Conservation (phyloP, 345 rosid genomes). For the Leavenworthia alabamica region DNA sequence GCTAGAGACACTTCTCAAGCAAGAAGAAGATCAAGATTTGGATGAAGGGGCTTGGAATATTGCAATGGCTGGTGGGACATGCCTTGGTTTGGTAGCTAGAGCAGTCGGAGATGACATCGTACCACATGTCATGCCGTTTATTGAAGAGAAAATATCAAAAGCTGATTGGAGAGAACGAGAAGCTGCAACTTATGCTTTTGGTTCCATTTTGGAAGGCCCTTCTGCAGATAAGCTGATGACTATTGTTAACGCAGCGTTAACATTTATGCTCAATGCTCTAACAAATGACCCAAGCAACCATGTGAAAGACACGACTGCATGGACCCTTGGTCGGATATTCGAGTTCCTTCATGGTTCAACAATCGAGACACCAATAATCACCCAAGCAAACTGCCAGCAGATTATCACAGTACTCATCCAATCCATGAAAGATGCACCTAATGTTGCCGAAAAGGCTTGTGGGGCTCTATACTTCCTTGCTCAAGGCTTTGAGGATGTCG, state of each 20-base stretch:
- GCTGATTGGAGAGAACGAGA: constrained; percentile 66
- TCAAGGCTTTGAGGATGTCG: constrained; percentile 61
- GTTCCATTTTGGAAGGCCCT: constrained; percentile 65
- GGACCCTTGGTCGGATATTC: constrained; percentile 74
- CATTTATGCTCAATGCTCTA: constrained; percentile 53
- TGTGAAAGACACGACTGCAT: constrained; percentile 39
- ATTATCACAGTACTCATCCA: constrained; percentile 65
- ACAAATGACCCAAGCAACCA: constrained; percentile 38
- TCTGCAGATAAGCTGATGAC: constrained; percentile 49
- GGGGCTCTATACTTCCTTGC: constrained; percentile 67
- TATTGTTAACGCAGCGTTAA: constrained; percentile 46
- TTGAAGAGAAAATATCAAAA: constrained; percentile 59
- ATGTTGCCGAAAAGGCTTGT: constrained; percentile 71
- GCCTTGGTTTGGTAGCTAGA: constrained; percentile 62
- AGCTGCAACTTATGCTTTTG: constrained; percentile 64
- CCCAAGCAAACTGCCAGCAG: constrained; percentile 67
- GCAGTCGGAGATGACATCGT: constrained; percentile 63
- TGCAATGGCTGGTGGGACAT: constrained; percentile 65
- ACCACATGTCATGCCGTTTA: constrained; percentile 60
- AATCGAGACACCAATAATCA: constrained; percentile 51
- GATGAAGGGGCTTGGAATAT: constrained; percentile 74
- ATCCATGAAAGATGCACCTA: constrained; percentile 66
- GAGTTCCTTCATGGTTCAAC: constrained; percentile 72
- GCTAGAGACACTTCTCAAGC: constrained; percentile 60
- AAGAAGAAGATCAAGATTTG: constrained; percentile 66